These are phyloP conservation scores for Spencermartinsiella ligniputridi DNA, from an alignment of 1,139 yeast genomes.

Conservation along the genomic window DNA sequence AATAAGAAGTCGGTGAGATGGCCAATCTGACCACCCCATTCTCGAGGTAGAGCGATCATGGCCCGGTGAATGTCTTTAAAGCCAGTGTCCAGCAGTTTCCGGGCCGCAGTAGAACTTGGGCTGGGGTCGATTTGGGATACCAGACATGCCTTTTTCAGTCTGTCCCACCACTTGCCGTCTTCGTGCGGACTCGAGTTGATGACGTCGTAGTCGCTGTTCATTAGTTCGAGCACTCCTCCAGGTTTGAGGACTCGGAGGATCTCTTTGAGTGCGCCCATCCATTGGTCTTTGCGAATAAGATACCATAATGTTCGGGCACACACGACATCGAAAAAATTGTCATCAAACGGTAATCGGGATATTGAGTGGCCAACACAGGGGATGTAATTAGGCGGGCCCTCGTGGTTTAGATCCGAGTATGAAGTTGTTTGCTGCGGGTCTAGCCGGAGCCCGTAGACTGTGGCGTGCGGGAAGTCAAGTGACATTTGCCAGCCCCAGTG, in stretches of 20 bases:
- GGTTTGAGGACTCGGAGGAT: constrained; percentile 38
- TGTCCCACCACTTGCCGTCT: constrained; percentile 26
- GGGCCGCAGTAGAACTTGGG: constrained; percentile 28
- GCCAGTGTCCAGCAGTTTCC: constrained; percentile 30
- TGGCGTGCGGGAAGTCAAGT: constrained; percentile 34
- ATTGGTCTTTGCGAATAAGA: constrained; percentile 28
- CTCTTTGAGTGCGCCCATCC: constrained; percentile 37
- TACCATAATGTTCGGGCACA: constrained; percentile 35
- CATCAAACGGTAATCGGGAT: constrained; percentile 33
- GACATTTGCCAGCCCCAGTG: constrained; percentile 42
- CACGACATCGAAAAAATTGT: constrained; percentile 33
- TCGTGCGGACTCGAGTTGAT: constrained; percentile 22
- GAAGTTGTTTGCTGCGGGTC: constrained; percentile 17
- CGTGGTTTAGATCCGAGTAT: constrained; percentile 16
- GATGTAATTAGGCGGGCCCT: constrained; percentile 32
- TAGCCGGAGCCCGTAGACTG: constrained; percentile 32
- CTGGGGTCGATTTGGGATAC: constrained; percentile 32
- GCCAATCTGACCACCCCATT: constrained; percentile 34
- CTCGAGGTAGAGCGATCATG: constrained; percentile 28
- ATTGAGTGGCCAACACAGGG: constrained; percentile 31
- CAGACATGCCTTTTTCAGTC: constrained; percentile 23
- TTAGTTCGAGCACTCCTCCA: constrained; percentile 37
- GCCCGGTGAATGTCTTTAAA: constrained; percentile 29
- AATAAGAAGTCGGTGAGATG: constrained; percentile 30
- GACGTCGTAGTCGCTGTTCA: constrained; percentile 30